These are phyloP conservation scores for Hypoxylon sp. DNA, from an alignment of 2,329 filamentous ascomycete species.

Conservation along the genomic window DNA sequence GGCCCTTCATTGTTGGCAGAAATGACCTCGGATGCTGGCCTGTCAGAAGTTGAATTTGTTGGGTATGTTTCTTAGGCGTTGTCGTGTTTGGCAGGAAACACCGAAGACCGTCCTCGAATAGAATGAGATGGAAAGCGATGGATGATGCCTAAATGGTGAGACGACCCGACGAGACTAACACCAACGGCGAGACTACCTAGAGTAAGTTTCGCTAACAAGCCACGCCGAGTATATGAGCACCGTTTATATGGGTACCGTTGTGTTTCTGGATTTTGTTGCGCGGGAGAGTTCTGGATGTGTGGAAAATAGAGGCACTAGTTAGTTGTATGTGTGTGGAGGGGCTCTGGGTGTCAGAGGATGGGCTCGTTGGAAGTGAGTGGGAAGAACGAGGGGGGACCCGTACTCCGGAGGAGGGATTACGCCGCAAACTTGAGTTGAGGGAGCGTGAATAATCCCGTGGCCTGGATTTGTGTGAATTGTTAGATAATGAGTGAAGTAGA, in stretches of 20 bases:
- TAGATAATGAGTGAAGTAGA: constrained; percentile 27
- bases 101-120: constrained; percentile 9
- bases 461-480: constrained; percentile 15
- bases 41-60: constrained; percentile 21
- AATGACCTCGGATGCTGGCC: constrained; percentile 2
- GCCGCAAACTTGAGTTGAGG: constrained; percentile 2
- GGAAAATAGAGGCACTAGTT: constrained; percentile 16
- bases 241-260: neutral
- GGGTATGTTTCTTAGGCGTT: constrained; percentile 7
- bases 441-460: constrained; percentile 12
- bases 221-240: constrained; percentile 1
- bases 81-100: constrained; percentile 6
- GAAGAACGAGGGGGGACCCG: constrained; percentile 30
- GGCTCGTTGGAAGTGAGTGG: constrained; percentile 16
- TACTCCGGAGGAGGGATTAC: constrained; percentile 29
- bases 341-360: constrained; percentile 2
- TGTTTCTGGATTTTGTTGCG: constrained; percentile 1
- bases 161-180: constrained; percentile 5
- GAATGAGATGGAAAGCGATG: constrained; percentile 24
- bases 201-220: constrained; percentile 19
- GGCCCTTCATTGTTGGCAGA: constrained; percentile 77
- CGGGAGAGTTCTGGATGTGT: neutral
- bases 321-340: constrained; percentile 27
- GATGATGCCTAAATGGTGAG: constrained; percentile 22
- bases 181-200: constrained; percentile 14